Evolutionary conservation across 805 yeast species (phyloP), one percentile per base, ranked within the genome.

Genomic region (Yarrowia sp.): DNA sequence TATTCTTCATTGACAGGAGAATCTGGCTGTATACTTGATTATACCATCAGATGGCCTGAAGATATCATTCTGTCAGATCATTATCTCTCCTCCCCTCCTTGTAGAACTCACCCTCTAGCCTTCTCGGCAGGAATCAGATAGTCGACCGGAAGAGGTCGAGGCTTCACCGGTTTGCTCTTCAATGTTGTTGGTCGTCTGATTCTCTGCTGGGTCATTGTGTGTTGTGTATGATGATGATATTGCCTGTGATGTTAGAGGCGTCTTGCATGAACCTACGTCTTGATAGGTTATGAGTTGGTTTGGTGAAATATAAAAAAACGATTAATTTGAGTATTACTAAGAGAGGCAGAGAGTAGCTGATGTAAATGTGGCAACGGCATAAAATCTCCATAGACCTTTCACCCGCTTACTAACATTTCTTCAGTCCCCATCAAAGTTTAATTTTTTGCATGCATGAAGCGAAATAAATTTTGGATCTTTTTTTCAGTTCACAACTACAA

Each of bases 391-490:
- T n/a, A n/a, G n/a, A n/a, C n/a, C n/a, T n/a, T n/a, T n/a, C n/a
- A 22, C 28, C 28, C 3, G 28, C 28, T 22, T 22, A 22, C 28
- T 22, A 22, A 22, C 28, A 22, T 22, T n/a, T 22, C 28, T 22
- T 22, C 28, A 22, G n/a, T n/a, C 28, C 5, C 28, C 38, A 35
- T 35, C 47, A 15, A 41, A 51, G 36, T 51, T 38, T 35, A 18
- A 15, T 48, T 35, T 51, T 38, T n/a, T 36, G 32, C 47, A 55
- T 55, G 61, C 61, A 55, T 55, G 47, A 55, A 41, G 33, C 33
- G 18, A 51, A 55, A 55, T 51, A 55, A 39, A 55, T 55, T 55
- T 51, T 55, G 41, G 47, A 55, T 39, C 47, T 55, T 55, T 55
- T 42, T 39, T 39, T 31, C 47, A 55, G 41, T 15, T 55, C 47